A percentile compares a stretch with the other conserved stretches of the same genome.
Conservation (phyloP, 2,329 filamentous ascomycete species). For the Alternaria gaisen region DNA sequence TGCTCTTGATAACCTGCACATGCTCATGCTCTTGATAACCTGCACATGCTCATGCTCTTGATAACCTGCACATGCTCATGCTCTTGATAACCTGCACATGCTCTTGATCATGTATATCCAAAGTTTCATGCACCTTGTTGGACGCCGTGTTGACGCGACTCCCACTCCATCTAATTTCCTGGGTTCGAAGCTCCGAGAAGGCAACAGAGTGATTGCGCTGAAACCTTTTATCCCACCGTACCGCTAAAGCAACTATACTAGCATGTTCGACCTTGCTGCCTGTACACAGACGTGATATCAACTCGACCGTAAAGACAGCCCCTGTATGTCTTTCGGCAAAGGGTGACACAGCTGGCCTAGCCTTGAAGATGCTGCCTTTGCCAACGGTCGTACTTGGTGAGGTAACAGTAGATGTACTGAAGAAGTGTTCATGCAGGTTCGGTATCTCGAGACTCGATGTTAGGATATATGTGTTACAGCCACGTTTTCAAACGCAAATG, state of each 20-base stretch:
- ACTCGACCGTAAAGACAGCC: neutral
- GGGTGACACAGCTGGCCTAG: neutral
- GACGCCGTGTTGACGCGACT: neutral
- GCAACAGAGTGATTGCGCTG: neutral
- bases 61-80: too few relatives aligned
- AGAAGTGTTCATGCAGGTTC: neutral
- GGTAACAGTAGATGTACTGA: too few relatives aligned
- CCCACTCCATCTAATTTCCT: neutral
- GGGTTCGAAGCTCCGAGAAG: neutral
- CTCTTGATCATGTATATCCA: too few relatives aligned
- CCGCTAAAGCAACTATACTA: too few relatives aligned
- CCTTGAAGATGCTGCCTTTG: too few relatives aligned
- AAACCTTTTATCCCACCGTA: too few relatives aligned
- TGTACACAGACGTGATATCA: conserved; percentile 1
- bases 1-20: too few relatives aligned
- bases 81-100: too few relatives aligned
- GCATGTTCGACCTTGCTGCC: neutral
- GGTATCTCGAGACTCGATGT: neutral
- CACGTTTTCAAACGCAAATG: neutral
- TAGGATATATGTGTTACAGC: neutral
- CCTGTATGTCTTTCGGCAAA: neutral
- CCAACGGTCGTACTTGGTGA: too few relatives aligned
- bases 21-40: too few relatives aligned
- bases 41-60: too few relatives aligned
- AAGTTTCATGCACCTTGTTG: neutral